phyloP scores from a whole-genome alignment of 768 basidiomycete species.

The Rhodotorula babjevae region DNA sequence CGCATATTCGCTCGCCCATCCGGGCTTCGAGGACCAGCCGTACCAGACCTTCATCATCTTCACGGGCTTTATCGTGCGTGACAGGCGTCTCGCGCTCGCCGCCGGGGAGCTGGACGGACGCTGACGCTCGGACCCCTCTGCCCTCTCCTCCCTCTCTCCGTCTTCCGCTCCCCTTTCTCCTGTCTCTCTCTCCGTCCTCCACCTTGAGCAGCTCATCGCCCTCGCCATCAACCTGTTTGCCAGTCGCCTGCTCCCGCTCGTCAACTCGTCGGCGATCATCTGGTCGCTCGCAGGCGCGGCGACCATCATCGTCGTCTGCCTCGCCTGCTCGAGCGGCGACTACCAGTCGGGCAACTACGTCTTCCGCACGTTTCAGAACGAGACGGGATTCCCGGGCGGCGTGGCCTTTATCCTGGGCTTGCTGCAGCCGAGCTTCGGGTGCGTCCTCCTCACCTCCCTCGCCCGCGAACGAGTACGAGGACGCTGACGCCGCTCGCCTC shows the following conservation, averaged over 20 bases:
- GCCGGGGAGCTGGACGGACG: too few species aligned
- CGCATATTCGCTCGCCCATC: constrained; percentile 18
- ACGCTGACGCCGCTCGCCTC: too few species aligned
- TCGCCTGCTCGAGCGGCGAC: constrained; percentile 21
- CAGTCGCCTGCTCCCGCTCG: constrained; percentile 18
- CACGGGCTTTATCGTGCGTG: constrained; percentile 17
- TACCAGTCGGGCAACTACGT: constrained; percentile 41
- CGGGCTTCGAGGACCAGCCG: constrained; percentile 11
- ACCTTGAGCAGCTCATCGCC: constrained; percentile 27
- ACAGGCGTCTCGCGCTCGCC: background rate
- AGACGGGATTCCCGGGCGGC: constrained; percentile 33
- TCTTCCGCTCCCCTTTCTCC: too few species aligned
- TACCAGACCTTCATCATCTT: constrained; percentile 35
- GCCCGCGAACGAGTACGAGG: too few species aligned
- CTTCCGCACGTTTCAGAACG: constrained; percentile 34
- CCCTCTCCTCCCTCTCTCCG: background rate
- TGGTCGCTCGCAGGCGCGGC: constrained; percentile 30
- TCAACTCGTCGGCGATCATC: constrained; percentile 34
- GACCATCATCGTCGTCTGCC: constrained; percentile 21
- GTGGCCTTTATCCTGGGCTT: constrained; percentile 41
- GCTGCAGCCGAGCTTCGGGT: constrained; percentile 36
- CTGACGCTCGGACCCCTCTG: too few species aligned
- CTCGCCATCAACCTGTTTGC: constrained; percentile 30
- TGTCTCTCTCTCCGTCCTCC: too few species aligned
- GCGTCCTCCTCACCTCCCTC: too few species aligned